Percentiles rank a stretch among this genome's conserved stretches.
Conservation (phyloP, 2,329 filamentous ascomycete genomes). For the Aspergillus flavus region DNA sequence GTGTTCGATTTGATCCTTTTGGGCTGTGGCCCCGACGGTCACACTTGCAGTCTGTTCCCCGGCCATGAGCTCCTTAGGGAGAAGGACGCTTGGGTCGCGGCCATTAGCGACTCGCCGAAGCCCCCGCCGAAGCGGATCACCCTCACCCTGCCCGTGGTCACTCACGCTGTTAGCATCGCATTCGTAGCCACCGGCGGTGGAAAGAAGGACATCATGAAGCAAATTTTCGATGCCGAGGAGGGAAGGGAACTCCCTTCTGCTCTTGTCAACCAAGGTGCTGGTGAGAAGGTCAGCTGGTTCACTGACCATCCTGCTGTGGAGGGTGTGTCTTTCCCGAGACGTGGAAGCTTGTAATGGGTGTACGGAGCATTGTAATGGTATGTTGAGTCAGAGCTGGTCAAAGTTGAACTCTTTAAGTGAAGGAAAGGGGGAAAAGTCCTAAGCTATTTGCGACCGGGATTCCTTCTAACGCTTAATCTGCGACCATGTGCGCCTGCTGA, state of each 20-base stretch:
- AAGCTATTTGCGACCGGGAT: neutral
- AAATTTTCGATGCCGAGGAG: conserved; percentile 82
- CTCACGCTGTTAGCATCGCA: conserved; percentile 80
- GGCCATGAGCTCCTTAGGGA: conserved; percentile 85
- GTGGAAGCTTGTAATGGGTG: conserved; percentile 61
- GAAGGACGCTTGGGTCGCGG: conserved; percentile 85
- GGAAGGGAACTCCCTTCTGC: conserved; percentile 77
- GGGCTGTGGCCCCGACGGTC: conserved; percentile 92
- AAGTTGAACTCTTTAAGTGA: neutral
- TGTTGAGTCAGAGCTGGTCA: neutral
- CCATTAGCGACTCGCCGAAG: conserved; percentile 93
- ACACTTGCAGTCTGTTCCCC: conserved; percentile 96
- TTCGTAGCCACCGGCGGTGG: conserved; percentile 88
- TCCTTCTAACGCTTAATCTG: neutral
- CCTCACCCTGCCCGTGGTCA: conserved; percentile 86
- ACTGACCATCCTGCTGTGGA: conserved; percentile 84
- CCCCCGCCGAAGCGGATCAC: conserved; percentile 90
- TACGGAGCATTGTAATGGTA: neutral
- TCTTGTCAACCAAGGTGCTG: conserved; percentile 80
- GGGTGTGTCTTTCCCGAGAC: conserved; percentile 78
- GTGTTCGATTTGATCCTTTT: conserved; percentile 94
- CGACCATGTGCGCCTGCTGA: neutral
- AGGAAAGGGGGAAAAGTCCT: neutral
- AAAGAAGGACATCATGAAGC: conserved; percentile 90
- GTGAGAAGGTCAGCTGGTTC: conserved; percentile 93